Percentiles rank a stretch among this genome's conserved stretches.
Evolutionary conservation across 805 yeast genomes (phyloP).

Genomic region (Scheffersomyces stipitis): DNA sequence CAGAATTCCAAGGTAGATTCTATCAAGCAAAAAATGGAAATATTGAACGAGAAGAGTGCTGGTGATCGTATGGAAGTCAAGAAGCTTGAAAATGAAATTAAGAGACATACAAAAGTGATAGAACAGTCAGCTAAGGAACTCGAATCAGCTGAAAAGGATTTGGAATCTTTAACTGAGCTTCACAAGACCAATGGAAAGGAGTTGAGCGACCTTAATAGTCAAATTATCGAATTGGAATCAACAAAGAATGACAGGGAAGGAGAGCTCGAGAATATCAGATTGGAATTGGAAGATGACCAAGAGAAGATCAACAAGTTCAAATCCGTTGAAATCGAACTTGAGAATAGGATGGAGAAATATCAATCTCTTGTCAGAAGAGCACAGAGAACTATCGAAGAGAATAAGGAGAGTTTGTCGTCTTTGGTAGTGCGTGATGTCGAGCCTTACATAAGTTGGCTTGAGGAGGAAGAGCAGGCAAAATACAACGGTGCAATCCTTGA

Average conservation of each 20-base stretch:
- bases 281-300: constrained; percentile 36
- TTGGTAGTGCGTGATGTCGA: constrained; percentile 56
- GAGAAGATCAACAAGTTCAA: constrained; percentile 54
- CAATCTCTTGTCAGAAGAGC: constrained; percentile 37
- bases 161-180: constrained; percentile 17
- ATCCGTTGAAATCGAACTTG: constrained; percentile 66
- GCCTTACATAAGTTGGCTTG: constrained; percentile 52
- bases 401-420: constrained; percentile 40
- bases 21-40: constrained; percentile 61
- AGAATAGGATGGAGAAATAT: constrained; percentile 61
- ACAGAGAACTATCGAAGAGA: constrained; percentile 37
- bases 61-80: constrained; percentile 55
- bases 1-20: constrained; percentile 85
- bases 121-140: constrained; percentile 48
- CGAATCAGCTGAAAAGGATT: constrained; percentile 22
- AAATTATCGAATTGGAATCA: constrained; percentile 31
- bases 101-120: constrained; percentile 51
- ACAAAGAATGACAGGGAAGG: constrained; percentile 41
- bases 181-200: constrained; percentile 26
- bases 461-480: constrained; percentile 33
- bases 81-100: constrained; percentile 64
- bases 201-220: constrained; percentile 29
- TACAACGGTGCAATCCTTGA: constrained; percentile 40
- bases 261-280: constrained; percentile 34
- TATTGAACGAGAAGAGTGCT: constrained; percentile 54